Evolutionary conservation across 2,329 filamentous ascomycete genomes (phyloP), one percentile per base, ranked within the genome.

Genomic region (Ophiostoma pallidulum): DNA sequence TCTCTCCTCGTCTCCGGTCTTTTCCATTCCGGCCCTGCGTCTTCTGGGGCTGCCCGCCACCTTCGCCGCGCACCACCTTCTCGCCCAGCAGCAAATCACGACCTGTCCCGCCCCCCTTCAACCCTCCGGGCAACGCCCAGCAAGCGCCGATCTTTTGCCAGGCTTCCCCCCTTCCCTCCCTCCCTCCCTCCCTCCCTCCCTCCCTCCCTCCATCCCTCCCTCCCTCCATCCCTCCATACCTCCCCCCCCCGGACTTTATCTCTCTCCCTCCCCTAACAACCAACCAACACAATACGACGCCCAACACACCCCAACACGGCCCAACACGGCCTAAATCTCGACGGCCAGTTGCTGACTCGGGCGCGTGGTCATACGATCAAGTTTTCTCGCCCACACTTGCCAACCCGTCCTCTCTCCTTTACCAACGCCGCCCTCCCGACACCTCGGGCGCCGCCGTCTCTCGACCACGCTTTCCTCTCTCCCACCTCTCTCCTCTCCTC

Each of bases 281-380:
- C 16, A 29, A n/a, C 24, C 22, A 12, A 18, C 35, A 26, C 24
- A 37, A 36, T 16, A 37, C 41, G 41, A 20, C 32, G 31, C 41
- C 22, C 41, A 37, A n/a, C n/a, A n/a, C n/a, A n/a, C n/a, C n/a
- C n/a, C n/a, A n/a, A n/a, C n/a, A n/a, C n/a, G n/a, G n/a, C n/a
- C n/a, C n/a, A n/a, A n/a, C 31, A 36, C 41, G 16, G 20, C 22
- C 22, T 36, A 36, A 31, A 10, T 36, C 26, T 35, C 41, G 31
- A 37, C n/a, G 43, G 12, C 43, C 43, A 35, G 43, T 47, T 35
- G 29, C 41, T n/a, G n/a, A n/a, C n/a, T 47, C 32, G 33, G 31
- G 45, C 18, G 29, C 16, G 29, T 47, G 45, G 37, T 42, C 45
- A 47, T 42, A 47, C 45, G 45, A 47, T 38, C 45, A 41, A 18